phyloP scores from a whole-genome alignment of 768 basidiomycete species.

The Leucocoprinus leucothites region DNA sequence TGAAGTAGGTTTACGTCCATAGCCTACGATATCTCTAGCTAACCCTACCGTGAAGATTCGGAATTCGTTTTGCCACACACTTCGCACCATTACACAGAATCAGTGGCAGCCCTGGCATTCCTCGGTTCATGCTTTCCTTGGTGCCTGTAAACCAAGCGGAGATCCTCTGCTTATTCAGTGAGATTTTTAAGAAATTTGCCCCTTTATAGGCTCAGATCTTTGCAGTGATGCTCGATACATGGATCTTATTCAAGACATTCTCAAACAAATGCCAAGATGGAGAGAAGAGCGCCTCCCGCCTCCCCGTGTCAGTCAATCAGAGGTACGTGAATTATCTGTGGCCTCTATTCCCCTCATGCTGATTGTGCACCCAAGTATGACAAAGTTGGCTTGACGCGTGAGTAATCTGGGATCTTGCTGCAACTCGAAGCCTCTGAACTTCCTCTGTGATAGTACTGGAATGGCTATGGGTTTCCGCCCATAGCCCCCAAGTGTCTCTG shows the following conservation, averaged over 20 bases:
- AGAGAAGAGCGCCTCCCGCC: constrained; percentile 77
- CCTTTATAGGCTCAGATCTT: constrained; percentile 4
- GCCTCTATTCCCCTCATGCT: background rate
- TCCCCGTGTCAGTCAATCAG: constrained; percentile 82
- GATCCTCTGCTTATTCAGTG: constrained; percentile 69
- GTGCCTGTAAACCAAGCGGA: constrained; percentile 43
- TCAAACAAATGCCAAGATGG: constrained; percentile 62
- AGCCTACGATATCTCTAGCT: background rate
- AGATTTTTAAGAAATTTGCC: constrained; percentile 5
- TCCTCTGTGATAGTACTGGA: constrained; percentile 53
- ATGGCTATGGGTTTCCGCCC: constrained; percentile 78
- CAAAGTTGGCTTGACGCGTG: constrained; percentile 83
- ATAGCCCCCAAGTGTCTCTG: constrained; percentile 70
- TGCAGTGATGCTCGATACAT: constrained; percentile 54
- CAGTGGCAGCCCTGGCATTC: constrained; percentile 71
- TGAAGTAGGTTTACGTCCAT: constrained; percentile 48
- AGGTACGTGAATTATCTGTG: constrained; percentile 34
- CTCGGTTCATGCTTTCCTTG: constrained; percentile 49
- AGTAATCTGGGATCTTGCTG: constrained; percentile 19
- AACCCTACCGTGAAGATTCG: constrained; percentile 49
- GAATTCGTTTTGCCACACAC: constrained; percentile 60
- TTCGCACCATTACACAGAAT: constrained; percentile 53
- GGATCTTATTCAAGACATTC: constrained; percentile 52
- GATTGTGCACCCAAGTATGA: constrained; percentile 59
- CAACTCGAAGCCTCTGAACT: constrained; percentile 4